Base-by-base conservation (phyloP, 148 eudicot species). In the Drosera capensis region DNA sequence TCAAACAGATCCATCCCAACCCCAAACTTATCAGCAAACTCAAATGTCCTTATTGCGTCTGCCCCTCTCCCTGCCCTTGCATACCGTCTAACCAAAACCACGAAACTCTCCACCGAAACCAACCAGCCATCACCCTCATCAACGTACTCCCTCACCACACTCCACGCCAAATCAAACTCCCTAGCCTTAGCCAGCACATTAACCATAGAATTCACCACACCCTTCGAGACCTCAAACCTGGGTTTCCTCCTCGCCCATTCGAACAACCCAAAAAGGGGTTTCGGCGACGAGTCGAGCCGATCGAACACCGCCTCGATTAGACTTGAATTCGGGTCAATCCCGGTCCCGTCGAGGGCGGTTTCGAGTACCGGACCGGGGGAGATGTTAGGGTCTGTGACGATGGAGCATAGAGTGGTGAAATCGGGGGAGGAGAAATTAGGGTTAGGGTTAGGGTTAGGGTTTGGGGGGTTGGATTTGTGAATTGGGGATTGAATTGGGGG, bases 81-180 rank as follows among this genome's bases (percentile, higher is more conserved):
- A 64, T 61, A 85, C 16, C 87, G 73, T 36, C 80, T 62, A 7
- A 85, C 68, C 46, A 85, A 65, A 64, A 77, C 58, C 21, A 60
- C 64, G 23, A 80, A 77, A 55, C 49, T 53, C n/a, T 58, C 73
- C 40, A 47, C 43, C 4, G 82, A 70, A 57, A 63, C 68, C 9
- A 61, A 26, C 40, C 68, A 54, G 12, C 70, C 58, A 52, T 63
- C 44, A 45, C 28, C 61, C 7, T 14, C 52, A 45, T 57, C 59
- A 16, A 72, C 29, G 56, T 59, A 46, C 25, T 70, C 60, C 14
- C 67, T 41, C 29, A 80, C 40, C 7, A 75, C 23, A 56, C 46
- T 55, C 78, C 80, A 75, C 28, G 75, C 86, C 26, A 51, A 54
- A 23, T 68, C 72, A 44, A 85, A 80, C 42, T 80, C 68, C 23